These are phyloP conservation scores for Ophiostoma sp. DNA, from an alignment of 2,329 filamentous ascomycete species.

Conservation along the genomic window DNA sequence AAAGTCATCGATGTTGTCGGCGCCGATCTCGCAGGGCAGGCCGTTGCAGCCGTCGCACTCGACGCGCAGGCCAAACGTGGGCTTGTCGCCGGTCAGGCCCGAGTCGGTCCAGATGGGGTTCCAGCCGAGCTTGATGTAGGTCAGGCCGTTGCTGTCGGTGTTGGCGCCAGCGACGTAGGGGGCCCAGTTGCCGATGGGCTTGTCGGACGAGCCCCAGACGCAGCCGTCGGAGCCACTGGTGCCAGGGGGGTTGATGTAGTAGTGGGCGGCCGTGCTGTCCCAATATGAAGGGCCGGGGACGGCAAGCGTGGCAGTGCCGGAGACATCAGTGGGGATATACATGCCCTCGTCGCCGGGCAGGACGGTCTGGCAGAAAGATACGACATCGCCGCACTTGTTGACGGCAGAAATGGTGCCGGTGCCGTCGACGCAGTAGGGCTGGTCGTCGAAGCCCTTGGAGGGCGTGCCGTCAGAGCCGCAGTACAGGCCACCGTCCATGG, in stretches of 20 bases:
- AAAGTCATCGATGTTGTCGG: conserved; percentile 50
- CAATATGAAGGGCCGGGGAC: conserved; percentile 68
- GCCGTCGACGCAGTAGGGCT: conserved; percentile 65
- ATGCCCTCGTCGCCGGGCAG: conserved; percentile 75
- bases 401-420: conserved; percentile 59
- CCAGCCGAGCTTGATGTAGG: conserved; percentile 70
- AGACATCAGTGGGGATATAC: conserved; percentile 71
- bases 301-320: conserved; percentile 54
- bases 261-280: conserved; percentile 68
- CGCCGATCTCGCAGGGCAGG: conserved; percentile 68
- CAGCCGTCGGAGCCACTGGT: conserved; percentile 55
- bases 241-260: conserved; percentile 73
- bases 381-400: conserved; percentile 57
- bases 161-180: conserved; percentile 74
- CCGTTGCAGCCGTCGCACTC: conserved; percentile 67
- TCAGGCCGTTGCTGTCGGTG: conserved; percentile 57
- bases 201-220: conserved; percentile 60
- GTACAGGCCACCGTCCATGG: conserved; percentile 71
- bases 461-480: conserved; percentile 63
- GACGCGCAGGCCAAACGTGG: conserved; percentile 64
- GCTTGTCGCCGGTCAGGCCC: conserved; percentile 50
- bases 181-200: conserved; percentile 68
- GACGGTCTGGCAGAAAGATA: conserved; percentile 75
- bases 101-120: conserved; percentile 67
- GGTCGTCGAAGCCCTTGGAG: conserved; percentile 61